A percentile compares a stretch with the other conserved stretches of the same genome.
Evolutionary conservation across 2,329 filamentous ascomycete species (phyloP).

Genomic region (Hymenoscyphus occultus): DNA sequence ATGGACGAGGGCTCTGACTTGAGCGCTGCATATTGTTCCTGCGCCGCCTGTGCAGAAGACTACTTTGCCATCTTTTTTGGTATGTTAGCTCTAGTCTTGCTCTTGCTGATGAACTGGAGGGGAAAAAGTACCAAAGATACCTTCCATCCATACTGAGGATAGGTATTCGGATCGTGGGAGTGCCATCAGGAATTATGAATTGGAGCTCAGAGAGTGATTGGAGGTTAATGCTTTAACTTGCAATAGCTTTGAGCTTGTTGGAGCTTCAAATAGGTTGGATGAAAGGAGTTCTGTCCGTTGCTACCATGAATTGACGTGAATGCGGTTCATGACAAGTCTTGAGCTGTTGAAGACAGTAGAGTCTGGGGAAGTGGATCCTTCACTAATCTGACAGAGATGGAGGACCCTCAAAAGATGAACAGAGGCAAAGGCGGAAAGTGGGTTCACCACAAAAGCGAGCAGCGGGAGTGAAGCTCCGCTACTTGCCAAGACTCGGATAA

Average conservation of each 20-base stretch:
- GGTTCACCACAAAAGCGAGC: neutral
- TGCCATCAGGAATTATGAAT: slow-evolving; percentile 19
- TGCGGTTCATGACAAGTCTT: neutral
- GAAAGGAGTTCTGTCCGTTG: neutral
- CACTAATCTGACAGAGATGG: neutral
- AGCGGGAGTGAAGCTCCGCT: neutral
- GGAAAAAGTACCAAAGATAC: slow-evolving; percentile 67
- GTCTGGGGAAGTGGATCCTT: neutral
- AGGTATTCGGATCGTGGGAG: slow-evolving; percentile 72
- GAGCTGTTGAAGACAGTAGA: neutral
- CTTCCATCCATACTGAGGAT: slow-evolving; percentile 81
- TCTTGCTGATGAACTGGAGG: slow-evolving; percentile 18
- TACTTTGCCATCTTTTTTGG: slow-evolving; percentile 69
- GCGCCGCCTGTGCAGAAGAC: slow-evolving; percentile 94
- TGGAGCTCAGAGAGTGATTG: neutral
- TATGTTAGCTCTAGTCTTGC: neutral
- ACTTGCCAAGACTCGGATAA: neutral
- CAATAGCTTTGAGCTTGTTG: neutral
- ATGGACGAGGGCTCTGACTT: slow-evolving; percentile 86
- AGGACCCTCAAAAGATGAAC: neutral
- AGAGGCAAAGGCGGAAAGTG: neutral
- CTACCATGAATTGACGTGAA: neutral
- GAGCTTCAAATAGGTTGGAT: neutral
- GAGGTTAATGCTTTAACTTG: neutral
- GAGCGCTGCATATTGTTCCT: slow-evolving; percentile 89